These are phyloP conservation scores for Toxoplasma gondii DNA, from an alignment of 169 alveolate species.

Conservation along the genomic window DNA sequence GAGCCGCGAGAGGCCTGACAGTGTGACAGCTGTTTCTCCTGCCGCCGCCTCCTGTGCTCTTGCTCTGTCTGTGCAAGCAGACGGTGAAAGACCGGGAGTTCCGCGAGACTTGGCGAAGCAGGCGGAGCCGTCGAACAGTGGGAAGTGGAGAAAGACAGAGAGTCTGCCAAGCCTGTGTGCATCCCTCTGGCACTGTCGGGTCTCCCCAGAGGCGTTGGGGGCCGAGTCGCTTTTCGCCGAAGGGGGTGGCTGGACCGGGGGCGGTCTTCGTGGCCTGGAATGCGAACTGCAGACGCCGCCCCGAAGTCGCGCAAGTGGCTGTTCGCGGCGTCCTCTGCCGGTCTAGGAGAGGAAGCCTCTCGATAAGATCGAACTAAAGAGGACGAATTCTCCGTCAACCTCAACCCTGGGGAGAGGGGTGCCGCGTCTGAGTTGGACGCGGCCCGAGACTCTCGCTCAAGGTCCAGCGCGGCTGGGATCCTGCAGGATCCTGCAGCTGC, in stretches of 20 bases:
- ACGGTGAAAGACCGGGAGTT: not conserved
- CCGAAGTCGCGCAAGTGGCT: not conserved
- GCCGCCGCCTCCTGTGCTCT: conserved; percentile 33
- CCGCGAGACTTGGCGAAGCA: not conserved
- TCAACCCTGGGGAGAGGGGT: not conserved
- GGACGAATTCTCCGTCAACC: too few relatives aligned
- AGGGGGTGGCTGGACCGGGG: not conserved
- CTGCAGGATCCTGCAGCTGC: not conserved
- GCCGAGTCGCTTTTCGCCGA: not conserved
- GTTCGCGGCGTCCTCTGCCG: not conserved
- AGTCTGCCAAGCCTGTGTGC: not conserved
- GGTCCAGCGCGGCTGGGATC: not conserved
- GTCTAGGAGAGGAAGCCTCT: too few relatives aligned
- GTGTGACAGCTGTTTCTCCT: not conserved
- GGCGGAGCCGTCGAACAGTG: conserved; percentile 3
- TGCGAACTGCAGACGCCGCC: not conserved
- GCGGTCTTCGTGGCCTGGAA: not conserved
- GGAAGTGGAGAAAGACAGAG: not conserved
- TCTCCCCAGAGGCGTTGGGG: not conserved
- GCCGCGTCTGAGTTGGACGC: not conserved
- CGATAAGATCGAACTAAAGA: too few relatives aligned
- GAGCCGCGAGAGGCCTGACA: not conserved
- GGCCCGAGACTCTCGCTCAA: not conserved
- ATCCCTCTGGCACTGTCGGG: not conserved
- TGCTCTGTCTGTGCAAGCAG: conserved; percentile 23